phyloP scores from a whole-genome alignment of 2,329 filamentous ascomycete genomes.

The Fusarium tricinctum region DNA sequence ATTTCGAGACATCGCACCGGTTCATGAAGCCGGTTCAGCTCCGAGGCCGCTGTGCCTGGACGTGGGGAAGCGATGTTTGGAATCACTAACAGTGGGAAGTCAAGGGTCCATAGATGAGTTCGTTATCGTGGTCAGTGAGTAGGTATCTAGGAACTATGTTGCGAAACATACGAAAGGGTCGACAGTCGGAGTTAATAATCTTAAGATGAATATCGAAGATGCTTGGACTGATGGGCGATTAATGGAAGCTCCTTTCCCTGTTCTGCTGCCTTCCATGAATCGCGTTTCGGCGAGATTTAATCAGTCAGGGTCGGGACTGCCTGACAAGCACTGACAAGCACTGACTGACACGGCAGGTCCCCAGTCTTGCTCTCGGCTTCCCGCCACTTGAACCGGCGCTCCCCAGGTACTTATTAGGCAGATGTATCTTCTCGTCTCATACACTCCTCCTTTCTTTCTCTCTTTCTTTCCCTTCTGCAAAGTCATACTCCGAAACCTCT shows the following conservation, averaged over 20 bases:
- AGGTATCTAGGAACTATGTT: neutral
- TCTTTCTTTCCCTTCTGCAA: conserved; percentile 22
- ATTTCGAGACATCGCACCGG: conserved; percentile 43
- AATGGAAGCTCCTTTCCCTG: conserved; percentile 14
- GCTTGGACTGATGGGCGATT: neutral
- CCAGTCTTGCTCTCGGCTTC: conserved; percentile 32
- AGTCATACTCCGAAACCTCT: conserved; percentile 25
- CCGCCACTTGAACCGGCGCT: conserved; percentile 37
- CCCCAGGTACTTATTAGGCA: conserved; percentile 33
- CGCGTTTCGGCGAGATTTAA: conserved; percentile 20
- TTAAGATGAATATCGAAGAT: neutral
- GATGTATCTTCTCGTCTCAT: conserved; percentile 20
- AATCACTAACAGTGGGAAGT: conserved; percentile 12
- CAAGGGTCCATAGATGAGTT: neutral
- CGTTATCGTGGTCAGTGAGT: neutral
- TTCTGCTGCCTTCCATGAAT: conserved; percentile 44
- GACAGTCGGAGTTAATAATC: neutral
- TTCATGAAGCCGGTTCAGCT: conserved; percentile 32
- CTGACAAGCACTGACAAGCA: conserved; percentile 19
- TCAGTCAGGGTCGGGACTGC: conserved; percentile 21
- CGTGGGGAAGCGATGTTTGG: conserved; percentile 27
- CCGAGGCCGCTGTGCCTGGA: conserved; percentile 15
- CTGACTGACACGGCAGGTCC: conserved; percentile 33
- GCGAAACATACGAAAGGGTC: neutral
- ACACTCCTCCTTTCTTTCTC: conserved; percentile 6